A percentile compares a stretch with the other conserved stretches of the same genome.
Conservation (phyloP, 352 stramenopile genomes). For the Paralagenidium karlingii region DNA sequence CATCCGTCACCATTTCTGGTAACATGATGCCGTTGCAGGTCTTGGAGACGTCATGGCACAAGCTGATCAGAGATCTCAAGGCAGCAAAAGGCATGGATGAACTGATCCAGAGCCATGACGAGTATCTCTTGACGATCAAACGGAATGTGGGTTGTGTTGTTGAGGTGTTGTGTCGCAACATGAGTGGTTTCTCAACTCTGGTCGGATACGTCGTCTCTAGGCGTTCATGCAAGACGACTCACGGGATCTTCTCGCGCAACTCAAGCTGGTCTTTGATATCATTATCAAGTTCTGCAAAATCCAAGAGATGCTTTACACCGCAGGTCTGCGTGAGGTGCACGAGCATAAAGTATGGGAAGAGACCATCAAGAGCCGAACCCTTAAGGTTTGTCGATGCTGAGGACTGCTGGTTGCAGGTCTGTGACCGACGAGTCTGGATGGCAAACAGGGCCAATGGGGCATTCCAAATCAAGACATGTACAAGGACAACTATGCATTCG, state of each 20-base stretch:
- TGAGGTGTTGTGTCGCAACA: not conserved
- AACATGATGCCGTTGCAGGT: constrained; percentile 23
- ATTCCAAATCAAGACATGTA: too few relatives aligned
- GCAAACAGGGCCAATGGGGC: constrained; percentile 2
- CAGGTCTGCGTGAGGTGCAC: constrained; percentile 58
- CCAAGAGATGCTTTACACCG: constrained; percentile 71
- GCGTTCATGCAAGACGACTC: constrained; percentile 77
- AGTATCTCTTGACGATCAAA: constrained; percentile 89
- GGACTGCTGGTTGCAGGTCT: not conserved
- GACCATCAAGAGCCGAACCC: constrained; percentile 27
- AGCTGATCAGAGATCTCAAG: constrained; percentile 83
- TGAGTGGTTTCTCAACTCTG: not conserved
- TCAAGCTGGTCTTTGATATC: constrained; percentile 72
- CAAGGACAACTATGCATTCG: too few relatives aligned
- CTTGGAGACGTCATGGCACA: constrained; percentile 89
- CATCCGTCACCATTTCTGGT: not conserved
- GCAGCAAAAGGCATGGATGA: constrained; percentile 89
- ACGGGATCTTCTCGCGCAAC: constrained; percentile 47
- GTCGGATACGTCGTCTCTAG: constrained; percentile 13
- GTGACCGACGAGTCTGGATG: not conserved
- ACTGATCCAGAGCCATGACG: constrained; percentile 91
- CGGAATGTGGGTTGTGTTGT: constrained; percentile 46
- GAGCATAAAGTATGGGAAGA: constrained; percentile 35
- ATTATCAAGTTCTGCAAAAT: constrained; percentile 78
- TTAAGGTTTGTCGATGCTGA: constrained; percentile 18